Evolutionary conservation across 345 rosid genomes (phyloP), one percentile per base, ranked within the genome.

Genomic region (Mercurialis annua): DNA sequence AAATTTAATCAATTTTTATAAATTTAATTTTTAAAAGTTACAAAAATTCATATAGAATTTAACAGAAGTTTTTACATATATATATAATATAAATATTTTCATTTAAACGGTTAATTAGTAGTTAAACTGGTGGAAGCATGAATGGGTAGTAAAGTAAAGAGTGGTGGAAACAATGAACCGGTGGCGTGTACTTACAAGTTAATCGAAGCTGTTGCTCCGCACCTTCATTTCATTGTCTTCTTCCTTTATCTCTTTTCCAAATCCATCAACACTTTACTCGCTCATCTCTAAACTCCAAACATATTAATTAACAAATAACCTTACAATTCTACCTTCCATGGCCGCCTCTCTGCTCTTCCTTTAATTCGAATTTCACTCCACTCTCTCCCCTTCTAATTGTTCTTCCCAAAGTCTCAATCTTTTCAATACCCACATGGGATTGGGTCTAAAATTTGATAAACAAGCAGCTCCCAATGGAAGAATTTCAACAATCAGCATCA

Each of bases 381-480:
- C 63, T 17, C 29, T 66, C 16, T 29, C 66, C 21, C 33, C 30
- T 40, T 40, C 11, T 40, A 15, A 44, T 24, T 9, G 5, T 43
- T 15, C 31, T 20, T 9, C 46, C 47, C 1, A 17, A 54, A 38
- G n/a, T 3, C 12, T 14, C 14, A 14, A 29, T 33, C 46, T 53
- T 24, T 57, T 47, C 30, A 60, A 53, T 71, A 71, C 82, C 84
- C 84, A 82, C 87, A 86, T 85, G 92, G 90, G 90, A 84, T 87
- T 85, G 86, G 76, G 63, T 62, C 64, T 65, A 36, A 66, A n/a
- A n/a, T n/a, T 54, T 46, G 8, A 56, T 53, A 31, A 26, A n/a
- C n/a, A n/a, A n/a, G n/a, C n/a, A 48, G 31, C 46, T 21, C 44
- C 44, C 5, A 18, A 27, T 29, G 49, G 70, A 29, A 60, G 34